These are phyloP conservation scores for Fusarium bactridioides DNA, from an alignment of 2,329 filamentous ascomycete genomes.

Conservation along the genomic window DNA sequence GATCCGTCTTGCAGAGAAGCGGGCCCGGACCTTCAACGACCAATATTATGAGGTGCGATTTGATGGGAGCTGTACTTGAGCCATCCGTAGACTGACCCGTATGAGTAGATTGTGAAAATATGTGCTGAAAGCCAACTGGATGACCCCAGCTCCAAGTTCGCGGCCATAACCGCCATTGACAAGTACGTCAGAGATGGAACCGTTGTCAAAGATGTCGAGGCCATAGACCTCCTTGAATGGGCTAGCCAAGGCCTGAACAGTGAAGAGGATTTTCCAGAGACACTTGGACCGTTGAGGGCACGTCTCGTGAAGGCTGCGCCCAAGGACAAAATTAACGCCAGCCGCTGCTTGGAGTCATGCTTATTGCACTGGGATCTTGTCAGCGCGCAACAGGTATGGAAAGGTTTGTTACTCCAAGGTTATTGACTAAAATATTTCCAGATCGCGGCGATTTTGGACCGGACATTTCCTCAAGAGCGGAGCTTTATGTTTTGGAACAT, in stretches of 20 bases:
- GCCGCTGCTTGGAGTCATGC: conserved; percentile 60
- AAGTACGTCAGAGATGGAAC: conserved; percentile 57
- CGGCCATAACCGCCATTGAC: conserved; percentile 55
- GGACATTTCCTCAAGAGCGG: conserved; percentile 58
- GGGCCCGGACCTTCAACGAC: conserved; percentile 58
- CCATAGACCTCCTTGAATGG: conserved; percentile 64
- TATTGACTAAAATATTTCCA: conserved; percentile 4
- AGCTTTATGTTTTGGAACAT: conserved; percentile 64
- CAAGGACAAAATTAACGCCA: conserved; percentile 52
- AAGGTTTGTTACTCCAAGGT: neutral
- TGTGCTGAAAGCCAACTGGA: conserved; percentile 63
- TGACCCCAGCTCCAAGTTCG: conserved; percentile 55
- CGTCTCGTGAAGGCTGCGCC: conserved; percentile 63
- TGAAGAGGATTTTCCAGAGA: conserved; percentile 54
- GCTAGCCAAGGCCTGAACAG: conserved; percentile 52
- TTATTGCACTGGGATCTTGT: conserved; percentile 63
- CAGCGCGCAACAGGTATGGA: conserved; percentile 63
- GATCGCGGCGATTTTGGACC: conserved; percentile 64
- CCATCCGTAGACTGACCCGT: conserved; percentile 5
- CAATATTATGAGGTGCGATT: conserved; percentile 61
- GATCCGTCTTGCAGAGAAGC: conserved; percentile 61
- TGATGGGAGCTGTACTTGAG: neutral
- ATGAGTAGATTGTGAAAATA: conserved; percentile 53
- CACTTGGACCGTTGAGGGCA: conserved; percentile 58
- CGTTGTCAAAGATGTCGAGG: conserved; percentile 58